phyloP scores from a whole-genome alignment of 306 rosid species.

The Dryas drummondii region DNA sequence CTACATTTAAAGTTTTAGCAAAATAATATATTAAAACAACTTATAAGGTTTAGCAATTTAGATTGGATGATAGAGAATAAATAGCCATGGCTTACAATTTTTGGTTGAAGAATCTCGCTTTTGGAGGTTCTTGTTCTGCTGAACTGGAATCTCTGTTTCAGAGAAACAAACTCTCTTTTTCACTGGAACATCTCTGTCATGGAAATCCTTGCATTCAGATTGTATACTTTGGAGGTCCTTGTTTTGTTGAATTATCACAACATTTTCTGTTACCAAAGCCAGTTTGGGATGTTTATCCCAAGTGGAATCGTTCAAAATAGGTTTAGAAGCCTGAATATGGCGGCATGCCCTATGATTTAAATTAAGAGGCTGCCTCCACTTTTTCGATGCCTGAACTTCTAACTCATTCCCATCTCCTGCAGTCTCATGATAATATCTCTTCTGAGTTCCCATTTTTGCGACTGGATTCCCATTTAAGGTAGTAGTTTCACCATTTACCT shows the following conservation, averaged over 20 bases:
- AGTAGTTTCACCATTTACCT: conserved; percentile 35
- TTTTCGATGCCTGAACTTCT: conserved; percentile 31
- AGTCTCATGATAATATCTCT: conserved; percentile 30
- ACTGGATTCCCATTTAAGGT: conserved; percentile 27
- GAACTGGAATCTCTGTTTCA: conserved; percentile 48
- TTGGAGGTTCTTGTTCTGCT: conserved; percentile 35
- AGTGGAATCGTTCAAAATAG: conserved; percentile 27
- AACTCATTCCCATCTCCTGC: conserved; percentile 24
- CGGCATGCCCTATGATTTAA: conserved; percentile 31
- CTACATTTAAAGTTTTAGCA: no score
- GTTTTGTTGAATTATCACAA: conserved; percentile 33
- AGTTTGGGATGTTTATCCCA: conserved; percentile 28
- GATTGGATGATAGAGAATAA: not conserved
- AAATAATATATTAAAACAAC: conserved; percentile 22
- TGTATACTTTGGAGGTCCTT: conserved; percentile 29
- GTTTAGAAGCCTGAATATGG: conserved; percentile 41
- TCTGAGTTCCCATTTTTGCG: conserved; percentile 28
- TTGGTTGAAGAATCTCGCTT: conserved; percentile 39
- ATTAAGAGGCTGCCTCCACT: conserved; percentile 35
- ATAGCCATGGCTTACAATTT: conserved; percentile 31
- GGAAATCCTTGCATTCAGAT: conserved; percentile 26
- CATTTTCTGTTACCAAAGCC: conserved; percentile 27
- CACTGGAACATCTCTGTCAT: conserved; percentile 33
- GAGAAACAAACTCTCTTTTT: conserved; percentile 62
- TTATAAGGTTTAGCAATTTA: not conserved